A percentile compares a stretch with the other conserved stretches of the same genome.
Conservation (phyloP, 164 flowering plant genomes). For the Nelumbo lutea region DNA sequence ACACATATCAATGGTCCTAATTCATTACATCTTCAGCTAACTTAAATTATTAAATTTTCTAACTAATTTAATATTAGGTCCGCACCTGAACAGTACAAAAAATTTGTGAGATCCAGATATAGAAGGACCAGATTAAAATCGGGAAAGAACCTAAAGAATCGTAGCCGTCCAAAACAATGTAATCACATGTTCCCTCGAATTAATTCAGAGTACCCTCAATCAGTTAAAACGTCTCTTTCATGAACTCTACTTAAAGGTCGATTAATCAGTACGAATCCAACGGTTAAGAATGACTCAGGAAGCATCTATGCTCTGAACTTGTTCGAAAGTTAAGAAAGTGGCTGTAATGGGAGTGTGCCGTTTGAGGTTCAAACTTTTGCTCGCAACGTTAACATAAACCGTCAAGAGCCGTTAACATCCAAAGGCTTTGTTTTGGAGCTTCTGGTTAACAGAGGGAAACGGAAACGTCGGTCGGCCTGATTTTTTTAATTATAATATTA, state of each 20-base stretch:
- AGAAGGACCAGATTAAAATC: neutral
- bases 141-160: neutral
- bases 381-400: conserved; percentile 26
- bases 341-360: conserved; percentile 43
- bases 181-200: neutral
- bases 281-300: conserved; percentile 30
- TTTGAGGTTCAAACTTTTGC: conserved; percentile 76
- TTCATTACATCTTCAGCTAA: too few species aligned
- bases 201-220: neutral
- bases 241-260: conserved; percentile 6
- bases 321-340: conserved; percentile 11
- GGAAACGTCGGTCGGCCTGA: conserved; percentile 47
- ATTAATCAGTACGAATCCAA: conserved; percentile 14
- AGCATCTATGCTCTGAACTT: conserved; percentile 10
- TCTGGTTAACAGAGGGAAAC: conserved; percentile 31
- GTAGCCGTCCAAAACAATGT: neutral
- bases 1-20: too few species aligned
- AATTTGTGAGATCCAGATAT: too few species aligned
- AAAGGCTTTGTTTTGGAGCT: neutral
- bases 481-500: conserved; percentile 16
- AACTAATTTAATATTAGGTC: too few species aligned
- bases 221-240: conserved; percentile 13
- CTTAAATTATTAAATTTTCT: too few species aligned
- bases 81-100: too few species aligned
- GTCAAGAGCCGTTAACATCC: conserved; percentile 35